Conservation (phyloP, 129 eudicot species). For the Chrysanthemum seticuspe region DNA sequence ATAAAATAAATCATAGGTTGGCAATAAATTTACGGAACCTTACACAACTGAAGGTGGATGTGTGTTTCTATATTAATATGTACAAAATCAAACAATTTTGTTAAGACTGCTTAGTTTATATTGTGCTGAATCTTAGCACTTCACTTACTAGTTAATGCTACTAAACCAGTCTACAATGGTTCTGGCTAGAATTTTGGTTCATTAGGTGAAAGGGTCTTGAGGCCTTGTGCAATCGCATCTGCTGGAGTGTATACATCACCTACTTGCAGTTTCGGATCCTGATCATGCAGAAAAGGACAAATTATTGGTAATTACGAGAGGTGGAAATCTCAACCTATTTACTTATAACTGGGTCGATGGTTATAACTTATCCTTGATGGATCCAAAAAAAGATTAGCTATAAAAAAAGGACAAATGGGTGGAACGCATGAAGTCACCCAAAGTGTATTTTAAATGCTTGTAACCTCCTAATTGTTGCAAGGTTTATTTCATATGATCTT, state of each 20-base stretch:
- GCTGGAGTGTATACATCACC: no score
- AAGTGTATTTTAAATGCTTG: neutral
- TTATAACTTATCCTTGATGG: neutral
- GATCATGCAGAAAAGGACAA: slow-evolving; percentile 23
- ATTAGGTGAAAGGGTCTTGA: slow-evolving; percentile 49
- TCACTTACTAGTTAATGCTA: slow-evolving; percentile 34
- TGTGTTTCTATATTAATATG: slow-evolving; percentile 13
- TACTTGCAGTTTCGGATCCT: slow-evolving; percentile 76
- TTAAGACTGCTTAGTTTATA: neutral
- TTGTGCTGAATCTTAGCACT: slow-evolving; percentile 15
- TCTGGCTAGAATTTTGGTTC: slow-evolving; percentile 59
- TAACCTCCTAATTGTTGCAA: neutral
- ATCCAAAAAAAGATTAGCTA: neutral
- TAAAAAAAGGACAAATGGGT: neutral
- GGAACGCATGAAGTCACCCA: neutral
- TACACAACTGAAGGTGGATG: no score
- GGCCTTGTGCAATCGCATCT: slow-evolving; percentile 93
- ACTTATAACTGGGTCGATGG: neutral
- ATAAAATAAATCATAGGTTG: no score
- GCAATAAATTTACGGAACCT: no score
- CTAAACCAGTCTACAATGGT: slow-evolving; percentile 66
- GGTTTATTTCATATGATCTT: no score
- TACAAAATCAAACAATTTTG: slow-evolving; percentile 17
- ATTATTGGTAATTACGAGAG: neutral
- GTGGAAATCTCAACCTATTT: neutral